phyloP scores from a whole-genome alignment of 192 early-diverging fungal genomes.

The Funneliformis geosporum region DNA sequence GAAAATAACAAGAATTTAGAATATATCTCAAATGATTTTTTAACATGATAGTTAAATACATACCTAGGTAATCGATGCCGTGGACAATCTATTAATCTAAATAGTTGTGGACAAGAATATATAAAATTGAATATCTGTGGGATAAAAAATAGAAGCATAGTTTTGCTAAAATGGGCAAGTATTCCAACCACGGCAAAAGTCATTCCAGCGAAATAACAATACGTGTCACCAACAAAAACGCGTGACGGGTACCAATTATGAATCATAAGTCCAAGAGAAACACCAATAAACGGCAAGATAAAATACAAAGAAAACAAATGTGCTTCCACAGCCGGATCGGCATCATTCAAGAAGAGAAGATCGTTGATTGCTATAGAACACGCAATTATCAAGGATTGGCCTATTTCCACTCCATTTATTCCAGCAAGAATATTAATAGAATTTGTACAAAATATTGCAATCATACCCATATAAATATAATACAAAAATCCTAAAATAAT shows the following conservation, averaged over 20 bases:
- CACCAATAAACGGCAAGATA: conserved; percentile 89
- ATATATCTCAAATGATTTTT: conserved; percentile 35
- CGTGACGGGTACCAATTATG: conserved; percentile 94
- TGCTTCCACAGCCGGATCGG: conserved; percentile 65
- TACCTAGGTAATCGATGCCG: conserved; percentile 90
- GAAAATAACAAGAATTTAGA: conserved; percentile 14
- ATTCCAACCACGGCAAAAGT: conserved; percentile 97
- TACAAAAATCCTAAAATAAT: conserved; percentile 69
- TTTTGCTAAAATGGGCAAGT: conserved; percentile 91
- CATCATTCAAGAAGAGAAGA: conserved; percentile 62
- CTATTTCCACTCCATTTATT: conserved; percentile 96
- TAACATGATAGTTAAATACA: conserved; percentile 29
- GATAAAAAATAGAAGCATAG: conserved; percentile 88
- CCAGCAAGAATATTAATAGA: conserved; percentile 98
- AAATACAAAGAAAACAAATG: conserved; percentile 91
- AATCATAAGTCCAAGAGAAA: conserved; percentile 74
- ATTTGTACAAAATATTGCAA: conserved; percentile 95
- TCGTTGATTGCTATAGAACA: conserved; percentile 79
- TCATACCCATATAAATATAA: conserved; percentile 88
- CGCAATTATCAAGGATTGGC: conserved; percentile 90
- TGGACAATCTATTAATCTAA: conserved; percentile 91
- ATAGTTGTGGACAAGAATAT: conserved; percentile 93
- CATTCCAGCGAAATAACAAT: conserved; percentile 99
- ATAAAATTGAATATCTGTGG: conserved; percentile 99
- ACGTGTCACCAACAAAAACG: conserved; percentile 96